Percentiles rank a stretch among this genome's conserved stretches.
Conservation (phyloP, 768 basidiomycete genomes). For the Pisolithus tinctorius region DNA sequence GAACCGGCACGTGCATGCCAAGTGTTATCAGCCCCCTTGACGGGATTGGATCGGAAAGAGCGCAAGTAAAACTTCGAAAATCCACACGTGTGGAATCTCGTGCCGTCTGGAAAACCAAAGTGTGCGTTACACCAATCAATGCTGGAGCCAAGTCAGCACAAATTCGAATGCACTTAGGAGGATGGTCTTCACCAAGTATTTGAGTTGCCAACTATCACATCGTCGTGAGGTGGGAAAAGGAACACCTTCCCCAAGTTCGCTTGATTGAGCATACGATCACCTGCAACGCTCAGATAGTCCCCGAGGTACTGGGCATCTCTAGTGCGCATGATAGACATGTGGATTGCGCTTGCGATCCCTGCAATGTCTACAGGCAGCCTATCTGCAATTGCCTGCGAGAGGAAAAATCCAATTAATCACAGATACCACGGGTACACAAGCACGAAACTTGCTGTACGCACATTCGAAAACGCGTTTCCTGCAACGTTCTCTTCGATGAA, state of each 20-base stretch:
- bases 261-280: neutral
- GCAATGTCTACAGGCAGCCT: neutral
- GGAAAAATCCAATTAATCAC: neutral
- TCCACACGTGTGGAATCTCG: constrained; percentile 9
- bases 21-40: constrained; percentile 1
- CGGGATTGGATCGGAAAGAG: constrained; percentile 8
- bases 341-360: neutral
- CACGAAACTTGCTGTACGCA: neutral
- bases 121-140: constrained; percentile 6
- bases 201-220: neutral
- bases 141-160: neutral
- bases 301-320: neutral
- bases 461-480: neutral
- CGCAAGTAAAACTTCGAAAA: constrained; percentile 7
- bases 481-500: neutral
- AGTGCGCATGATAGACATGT: neutral
- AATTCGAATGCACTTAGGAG: neutral
- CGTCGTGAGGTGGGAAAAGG: neutral
- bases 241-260: neutral
- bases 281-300: neutral
- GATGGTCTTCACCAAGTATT: neutral
- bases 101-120: constrained; percentile 5
- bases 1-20: neutral
- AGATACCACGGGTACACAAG: neutral
- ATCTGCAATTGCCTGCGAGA: neutral